Percentiles rank a stretch among this genome's conserved stretches.
Conservation (phyloP, 805 yeast species). For the Deakozyma indianensis region DNA sequence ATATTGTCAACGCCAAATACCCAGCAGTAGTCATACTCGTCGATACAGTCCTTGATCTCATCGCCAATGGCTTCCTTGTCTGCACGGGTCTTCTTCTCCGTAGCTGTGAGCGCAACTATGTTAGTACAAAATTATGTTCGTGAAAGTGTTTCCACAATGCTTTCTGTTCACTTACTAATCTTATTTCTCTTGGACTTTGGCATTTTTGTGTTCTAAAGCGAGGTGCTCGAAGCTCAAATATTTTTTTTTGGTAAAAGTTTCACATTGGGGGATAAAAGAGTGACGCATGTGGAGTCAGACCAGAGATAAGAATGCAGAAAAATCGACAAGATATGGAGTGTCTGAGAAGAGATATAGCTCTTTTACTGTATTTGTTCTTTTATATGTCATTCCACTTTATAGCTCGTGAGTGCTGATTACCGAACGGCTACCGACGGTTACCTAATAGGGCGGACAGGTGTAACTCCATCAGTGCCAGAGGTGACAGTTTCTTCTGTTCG, state of each 20-base stretch:
- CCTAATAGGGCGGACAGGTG: too few relatives aligned
- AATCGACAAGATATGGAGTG: too few relatives aligned
- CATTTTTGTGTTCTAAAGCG: constrained; percentile 30
- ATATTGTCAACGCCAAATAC: constrained; percentile 79
- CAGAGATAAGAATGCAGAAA: too few relatives aligned
- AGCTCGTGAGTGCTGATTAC: too few relatives aligned
- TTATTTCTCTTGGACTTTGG: constrained; percentile 96
- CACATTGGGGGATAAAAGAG: too few relatives aligned
- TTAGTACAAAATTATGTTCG: neutral
- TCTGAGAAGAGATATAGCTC: too few relatives aligned
- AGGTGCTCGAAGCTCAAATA: neutral
- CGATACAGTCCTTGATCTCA: constrained; percentile 73
- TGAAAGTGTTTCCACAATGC: neutral
- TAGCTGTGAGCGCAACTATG: constrained; percentile 80
- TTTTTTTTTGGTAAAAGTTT: constrained; percentile 1
- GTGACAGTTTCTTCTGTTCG: too few relatives aligned
- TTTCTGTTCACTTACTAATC: constrained; percentile 29
- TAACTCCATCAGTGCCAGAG: too few relatives aligned
- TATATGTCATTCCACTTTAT: too few relatives aligned
- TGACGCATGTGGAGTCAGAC: too few relatives aligned
- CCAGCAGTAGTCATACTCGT: constrained; percentile 67
- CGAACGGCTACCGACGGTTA: too few relatives aligned
- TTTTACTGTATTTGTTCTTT: too few relatives aligned
- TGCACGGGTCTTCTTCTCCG: constrained; percentile 90
- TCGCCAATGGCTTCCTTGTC: constrained; percentile 85